phyloP scores from a whole-genome alignment of 176 grass and related monocot species.

The Eremochloa ophiuroides region DNA sequence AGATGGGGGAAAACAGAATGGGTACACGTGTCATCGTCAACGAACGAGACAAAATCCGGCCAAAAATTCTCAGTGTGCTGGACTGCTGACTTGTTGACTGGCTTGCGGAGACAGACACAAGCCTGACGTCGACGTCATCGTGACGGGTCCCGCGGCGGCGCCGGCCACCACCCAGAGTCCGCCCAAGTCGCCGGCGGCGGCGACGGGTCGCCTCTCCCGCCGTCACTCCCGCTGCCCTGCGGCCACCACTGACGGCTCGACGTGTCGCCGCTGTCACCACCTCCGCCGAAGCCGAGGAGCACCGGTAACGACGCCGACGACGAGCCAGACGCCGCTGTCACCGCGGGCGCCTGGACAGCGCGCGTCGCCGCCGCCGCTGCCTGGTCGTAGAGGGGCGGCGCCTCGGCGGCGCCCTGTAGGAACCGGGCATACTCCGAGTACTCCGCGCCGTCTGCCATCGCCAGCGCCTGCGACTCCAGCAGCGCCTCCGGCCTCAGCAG shows the following conservation, averaged over 20 bases:
- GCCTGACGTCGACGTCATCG: too few species aligned
- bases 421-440: conserved; percentile 44
- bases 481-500: background rate
- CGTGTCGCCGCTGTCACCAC: background rate
- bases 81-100: too few species aligned
- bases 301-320: conserved; percentile 27
- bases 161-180: too few species aligned
- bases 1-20: too few species aligned
- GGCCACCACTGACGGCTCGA: background rate
- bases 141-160: too few species aligned
- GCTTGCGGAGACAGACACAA: too few species aligned
- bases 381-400: conserved; percentile 17
- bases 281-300: background rate
- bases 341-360: background rate
- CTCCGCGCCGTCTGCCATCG: background rate
- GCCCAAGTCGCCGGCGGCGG: background rate
- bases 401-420: conserved; percentile 7
- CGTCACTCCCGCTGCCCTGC: background rate
- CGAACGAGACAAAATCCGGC: background rate
- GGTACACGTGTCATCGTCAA: background rate
- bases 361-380: background rate
- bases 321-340: background rate
- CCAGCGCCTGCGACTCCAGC: background rate
- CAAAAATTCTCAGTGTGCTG: background rate
- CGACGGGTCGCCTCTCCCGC: background rate